Base-by-base conservation (phyloP, 2,329 filamentous ascomycete species). In the Colletotrichum somersetense region DNA sequence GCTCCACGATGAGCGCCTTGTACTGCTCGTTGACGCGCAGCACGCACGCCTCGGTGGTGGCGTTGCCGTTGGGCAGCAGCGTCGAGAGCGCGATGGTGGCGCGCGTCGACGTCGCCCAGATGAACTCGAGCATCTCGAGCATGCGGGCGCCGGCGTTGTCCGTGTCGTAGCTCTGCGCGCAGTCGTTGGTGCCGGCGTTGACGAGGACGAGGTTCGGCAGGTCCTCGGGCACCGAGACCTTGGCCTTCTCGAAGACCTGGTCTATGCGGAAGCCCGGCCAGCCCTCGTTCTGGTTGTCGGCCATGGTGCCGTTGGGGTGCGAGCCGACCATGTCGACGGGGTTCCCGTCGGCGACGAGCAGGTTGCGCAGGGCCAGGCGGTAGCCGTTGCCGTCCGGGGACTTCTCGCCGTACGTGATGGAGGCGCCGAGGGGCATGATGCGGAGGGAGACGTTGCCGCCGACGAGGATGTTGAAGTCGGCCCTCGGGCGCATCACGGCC, bases 141-240 rank as follows among this genome's bases (percentile, higher is more conserved):
- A 82, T 79, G 42, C 83, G 79, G 18, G 76, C 73, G 46, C 77
- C 79, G 6, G 80, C 80, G 38, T 71, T 62, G 38, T 70, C 69
- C 11, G 83, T 68, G 52, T 82, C 75, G 66, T 72, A 76, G 71
- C 78, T 67, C 68, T 83, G 81, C 26, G 10, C 61, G 57, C 82
- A 83, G 74, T 86, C 83, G 72, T 85, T 85, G 58, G 84, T 85
- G 62, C 84, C 84, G 14, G 78, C 80, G 75, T 85, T 85, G 75
- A 85, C 75, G 35, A 81, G 77, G 61, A 85, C 75, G 42, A 85
- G 73, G 73, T 85, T 84, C 12, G 84, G 84, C 66, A 78, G 77
- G 38, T 75, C 77, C 2, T 71, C 30, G 1, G 78, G 78, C 5
- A 84, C 79, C 1, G 80, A 78, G 5, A 23, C 42, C 35, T 73